Evolutionary conservation across 2,329 filamentous ascomycete genomes (phyloP).

Genomic region (Fusarium sp.): DNA sequence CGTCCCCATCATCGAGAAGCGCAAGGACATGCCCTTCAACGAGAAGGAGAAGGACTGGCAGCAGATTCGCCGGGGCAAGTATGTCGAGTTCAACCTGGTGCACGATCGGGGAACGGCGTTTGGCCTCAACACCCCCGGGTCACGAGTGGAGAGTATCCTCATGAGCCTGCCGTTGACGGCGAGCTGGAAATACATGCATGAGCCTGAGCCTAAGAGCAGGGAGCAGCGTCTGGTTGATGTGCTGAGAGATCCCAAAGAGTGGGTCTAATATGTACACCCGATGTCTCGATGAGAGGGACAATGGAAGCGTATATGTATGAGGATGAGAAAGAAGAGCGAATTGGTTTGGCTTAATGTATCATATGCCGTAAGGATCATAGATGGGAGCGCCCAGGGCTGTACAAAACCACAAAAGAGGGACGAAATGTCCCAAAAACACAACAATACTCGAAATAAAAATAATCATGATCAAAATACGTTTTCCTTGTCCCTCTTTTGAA

Average conservation of each 20-base stretch:
- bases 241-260: constrained; percentile 75
- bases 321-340: constrained; percentile 25
- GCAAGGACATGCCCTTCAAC: constrained; percentile 93
- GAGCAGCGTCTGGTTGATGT: constrained; percentile 88
- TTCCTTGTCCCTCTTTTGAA: no score
- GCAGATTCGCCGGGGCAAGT: constrained; percentile 92
- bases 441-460: constrained; percentile 13
- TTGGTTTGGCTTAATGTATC: constrained; percentile 39
- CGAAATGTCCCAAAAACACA: constrained; percentile 9
- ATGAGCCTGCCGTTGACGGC: constrained; percentile 97
- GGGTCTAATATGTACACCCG: constrained; percentile 65
- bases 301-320: constrained; percentile 14
- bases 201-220: constrained; percentile 79
- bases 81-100: constrained; percentile 98
- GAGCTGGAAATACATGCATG: constrained; percentile 96
- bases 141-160: constrained; percentile 94
- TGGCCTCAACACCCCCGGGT: constrained; percentile 91
- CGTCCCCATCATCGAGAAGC: constrained; percentile 86
- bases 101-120: constrained; percentile 97
- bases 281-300: not conserved
- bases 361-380: constrained; percentile 40
- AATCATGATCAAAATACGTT: constrained; percentile 1
- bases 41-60: constrained; percentile 95
- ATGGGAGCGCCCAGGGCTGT: constrained; percentile 36
- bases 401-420: constrained; percentile 28